These are phyloP conservation scores for Arthrobotrys sinensis DNA, from an alignment of 2,329 filamentous ascomycete genomes.

Conservation along the genomic window DNA sequence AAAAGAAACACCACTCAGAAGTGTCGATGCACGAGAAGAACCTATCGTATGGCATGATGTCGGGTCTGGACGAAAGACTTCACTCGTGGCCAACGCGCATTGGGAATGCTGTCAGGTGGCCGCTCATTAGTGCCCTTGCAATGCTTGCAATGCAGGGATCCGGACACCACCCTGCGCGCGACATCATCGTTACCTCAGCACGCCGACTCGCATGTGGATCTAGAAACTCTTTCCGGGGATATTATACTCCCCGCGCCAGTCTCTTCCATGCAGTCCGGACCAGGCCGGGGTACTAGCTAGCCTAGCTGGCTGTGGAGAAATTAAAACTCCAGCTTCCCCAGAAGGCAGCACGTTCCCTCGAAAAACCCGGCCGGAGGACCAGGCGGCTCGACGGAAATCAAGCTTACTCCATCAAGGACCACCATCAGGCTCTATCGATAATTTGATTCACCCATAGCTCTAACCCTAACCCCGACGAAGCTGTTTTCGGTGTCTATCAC, in stretches of 20 bases:
- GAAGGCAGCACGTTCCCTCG: conserved; percentile 7
- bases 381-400: conserved; percentile 49
- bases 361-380: conserved; percentile 14
- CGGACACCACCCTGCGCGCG: conserved; percentile 33
- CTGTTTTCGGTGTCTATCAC: conserved; percentile 35
- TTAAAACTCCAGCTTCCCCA: conserved; percentile 6
- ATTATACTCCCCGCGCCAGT: conserved; percentile 3
- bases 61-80: not conserved
- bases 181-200: conserved; percentile 47
- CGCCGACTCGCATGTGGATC: conserved; percentile 11
- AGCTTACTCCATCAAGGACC: conserved; percentile 11
- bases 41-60: conserved; percentile 5
- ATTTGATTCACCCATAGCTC: not conserved
- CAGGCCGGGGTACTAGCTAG: conserved; percentile 23
- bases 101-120: conserved; percentile 55
- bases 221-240: conserved; percentile 9
- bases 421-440: conserved; percentile 8
- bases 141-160: conserved; percentile 46
- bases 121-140: conserved; percentile 35
- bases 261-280: not conserved
- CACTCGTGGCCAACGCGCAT: conserved; percentile 54
- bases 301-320: not conserved
- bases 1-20: conserved; percentile 12
- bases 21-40: not conserved
- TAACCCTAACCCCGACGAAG: not conserved